Evolutionary conservation across 2,329 filamentous ascomycete genomes (phyloP).

Genomic region (Colletotrichum australisinense): DNA sequence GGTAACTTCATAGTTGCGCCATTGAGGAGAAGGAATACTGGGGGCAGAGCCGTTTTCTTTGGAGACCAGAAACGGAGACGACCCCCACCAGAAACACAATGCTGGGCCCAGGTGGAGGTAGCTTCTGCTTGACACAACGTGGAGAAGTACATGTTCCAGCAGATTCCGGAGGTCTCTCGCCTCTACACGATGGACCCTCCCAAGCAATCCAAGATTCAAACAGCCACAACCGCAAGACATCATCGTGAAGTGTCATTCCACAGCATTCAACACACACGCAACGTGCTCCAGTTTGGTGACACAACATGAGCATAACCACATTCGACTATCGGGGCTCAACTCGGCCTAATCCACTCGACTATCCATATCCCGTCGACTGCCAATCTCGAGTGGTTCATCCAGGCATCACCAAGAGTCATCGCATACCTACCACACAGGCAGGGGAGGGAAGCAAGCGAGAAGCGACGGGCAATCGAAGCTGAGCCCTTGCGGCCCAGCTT

Average conservation of each 20-base stretch:
- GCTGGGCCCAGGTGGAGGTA: slow-evolving; percentile 7
- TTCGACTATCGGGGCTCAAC: not conserved
- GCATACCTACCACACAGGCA: not conserved
- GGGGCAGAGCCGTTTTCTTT: not conserved
- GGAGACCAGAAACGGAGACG: not conserved
- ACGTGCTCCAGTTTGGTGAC: not conserved
- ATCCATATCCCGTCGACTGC: not conserved
- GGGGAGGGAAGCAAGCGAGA: not conserved
- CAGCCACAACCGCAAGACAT: slow-evolving; percentile 3
- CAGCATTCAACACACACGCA: not conserved
- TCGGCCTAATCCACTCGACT: not conserved
- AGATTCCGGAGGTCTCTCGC: slow-evolving; percentile 16
- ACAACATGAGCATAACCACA: not conserved
- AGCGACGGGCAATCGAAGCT: not conserved
- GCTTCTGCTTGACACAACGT: not conserved
- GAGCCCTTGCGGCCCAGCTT: not conserved
- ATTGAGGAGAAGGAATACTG: not conserved
- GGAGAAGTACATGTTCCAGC: slow-evolving; percentile 21
- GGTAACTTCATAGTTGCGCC: not conserved
- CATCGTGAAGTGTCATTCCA: slow-evolving; percentile 17
- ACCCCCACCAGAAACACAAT: not conserved
- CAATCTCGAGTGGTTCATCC: not conserved
- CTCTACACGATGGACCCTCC: not conserved
- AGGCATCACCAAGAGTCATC: not conserved
- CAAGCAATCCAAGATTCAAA: not conserved